Evolutionary conservation across 176 grass and related monocot genomes (phyloP), one percentile per base, ranked within the genome.

Genomic region (Olyra latifolia): DNA sequence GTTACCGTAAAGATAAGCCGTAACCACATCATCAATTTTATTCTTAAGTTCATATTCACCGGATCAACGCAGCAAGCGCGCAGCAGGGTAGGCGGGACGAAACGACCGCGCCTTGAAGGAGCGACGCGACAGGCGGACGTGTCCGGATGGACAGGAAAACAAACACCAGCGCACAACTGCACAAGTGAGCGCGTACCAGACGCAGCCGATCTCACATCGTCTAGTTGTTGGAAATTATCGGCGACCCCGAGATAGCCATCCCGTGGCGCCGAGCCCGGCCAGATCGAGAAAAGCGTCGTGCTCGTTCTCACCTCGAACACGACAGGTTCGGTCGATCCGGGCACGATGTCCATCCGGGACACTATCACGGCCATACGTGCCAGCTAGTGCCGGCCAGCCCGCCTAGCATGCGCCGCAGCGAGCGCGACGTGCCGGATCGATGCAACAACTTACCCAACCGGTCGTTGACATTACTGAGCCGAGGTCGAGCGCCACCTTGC

Each of bases 81-180:
- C 46, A 24, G 49, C 61, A 45, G 72, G 46, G 68, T 76, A 64
- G 66, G 80, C 80, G 47, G 74, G 80, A 1, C 66, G 79, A 59
- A 83, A 55, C 59, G 80, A 88, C 76, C n/a, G 66, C 72, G 65
- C 47, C 73, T 77, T 77, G 9, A 82, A 64, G 56, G 49, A 27
- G 53, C 40, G 62, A 76, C 55, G 79, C 85, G 85, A 87, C 56
- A 42, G 5, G 9, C 54, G 46, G 58, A 49, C 38, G 72, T 65
- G 79, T 27, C 64, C 71, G 11, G 55, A 44, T 20, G 79, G 64
- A 62, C n/a, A n/a, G n/a, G n/a, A n/a, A n/a, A n/a, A n/a, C n/a
- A n/a, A n/a, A 35, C 32, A 35, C 32, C 32, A 0, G 1, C 32
- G 32, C 32, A 4, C 32, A 35, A 35, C 32, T 35, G 32, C 32